Conservation (phyloP, 2,329 filamentous ascomycete genomes). For the Grosmannia clavigera region DNA sequence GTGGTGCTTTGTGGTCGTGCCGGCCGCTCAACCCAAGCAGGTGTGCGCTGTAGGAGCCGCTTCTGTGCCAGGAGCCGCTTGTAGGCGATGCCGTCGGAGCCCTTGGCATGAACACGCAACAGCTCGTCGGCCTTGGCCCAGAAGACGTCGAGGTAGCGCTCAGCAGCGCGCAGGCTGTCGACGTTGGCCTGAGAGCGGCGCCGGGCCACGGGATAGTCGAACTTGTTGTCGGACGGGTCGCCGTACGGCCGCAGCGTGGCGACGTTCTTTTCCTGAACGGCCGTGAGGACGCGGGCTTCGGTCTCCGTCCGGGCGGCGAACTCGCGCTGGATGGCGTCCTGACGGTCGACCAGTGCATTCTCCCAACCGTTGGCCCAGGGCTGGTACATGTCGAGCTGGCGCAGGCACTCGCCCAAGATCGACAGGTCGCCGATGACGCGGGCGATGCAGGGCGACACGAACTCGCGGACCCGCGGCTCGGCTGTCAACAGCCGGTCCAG, state of each 20-base stretch:
- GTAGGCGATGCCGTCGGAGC: conserved; percentile 17
- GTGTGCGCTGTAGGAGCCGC: conserved; percentile 32
- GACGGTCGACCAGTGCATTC: conserved; percentile 12
- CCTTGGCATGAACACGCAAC: conserved; percentile 10
- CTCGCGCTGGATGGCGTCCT: conserved; percentile 17
- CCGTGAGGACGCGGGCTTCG: conserved; percentile 9
- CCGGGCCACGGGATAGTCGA: conserved; percentile 31
- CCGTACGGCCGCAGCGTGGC: conserved; percentile 13
- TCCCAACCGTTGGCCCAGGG: conserved; percentile 34
- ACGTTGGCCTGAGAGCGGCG: conserved; percentile 31
- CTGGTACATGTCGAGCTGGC: conserved; percentile 32
- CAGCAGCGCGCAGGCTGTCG: conserved; percentile 30
- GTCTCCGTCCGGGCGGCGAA: conserved; percentile 10
- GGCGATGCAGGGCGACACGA: conserved; percentile 26
- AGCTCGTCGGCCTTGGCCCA: conserved; percentile 26
- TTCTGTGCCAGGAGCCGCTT: conserved; percentile 19
- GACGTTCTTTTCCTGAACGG: conserved; percentile 12
- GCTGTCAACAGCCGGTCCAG: conserved; percentile 29
- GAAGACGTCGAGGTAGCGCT: conserved; percentile 33
- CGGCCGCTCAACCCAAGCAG: conserved; percentile 28
- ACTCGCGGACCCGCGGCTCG: conserved; percentile 21
- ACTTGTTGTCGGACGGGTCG: conserved; percentile 24
- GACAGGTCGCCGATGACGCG: conserved; percentile 30
- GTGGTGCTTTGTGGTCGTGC: not conserved
- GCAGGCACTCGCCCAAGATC: conserved; percentile 29